phyloP scores from a whole-genome alignment of 164 flowering plant genomes.

The Vitis labrusca region DNA sequence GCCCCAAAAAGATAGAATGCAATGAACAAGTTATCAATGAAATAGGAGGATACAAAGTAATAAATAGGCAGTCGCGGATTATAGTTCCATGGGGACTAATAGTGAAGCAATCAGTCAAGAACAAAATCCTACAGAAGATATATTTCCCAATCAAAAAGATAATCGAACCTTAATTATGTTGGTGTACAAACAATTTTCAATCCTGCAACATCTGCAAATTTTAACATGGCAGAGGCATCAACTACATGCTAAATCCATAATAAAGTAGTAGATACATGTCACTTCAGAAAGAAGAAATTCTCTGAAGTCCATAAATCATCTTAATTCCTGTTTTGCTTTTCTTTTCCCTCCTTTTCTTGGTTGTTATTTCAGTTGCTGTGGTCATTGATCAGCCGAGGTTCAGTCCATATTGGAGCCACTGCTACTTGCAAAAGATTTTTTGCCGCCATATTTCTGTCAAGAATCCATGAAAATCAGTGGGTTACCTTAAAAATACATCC shows the following conservation, averaged over 20 bases:
- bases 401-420: conserved; percentile 35
- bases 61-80: too few species aligned
- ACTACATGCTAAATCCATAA: conserved; percentile 9
- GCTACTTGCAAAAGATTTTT: conserved; percentile 38
- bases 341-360: background rate
- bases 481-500: background rate
- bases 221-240: background rate
- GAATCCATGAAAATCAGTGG: background rate
- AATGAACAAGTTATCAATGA: too few species aligned
- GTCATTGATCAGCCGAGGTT: conserved; percentile 6
- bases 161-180: conserved; percentile 12
- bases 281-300: conserved; percentile 5
- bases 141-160: background rate
- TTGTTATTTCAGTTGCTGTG: background rate
- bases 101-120: too few species aligned
- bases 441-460: conserved; percentile 47
- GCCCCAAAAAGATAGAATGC: too few species aligned
- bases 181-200: conserved; percentile 12
- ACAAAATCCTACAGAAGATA: too few species aligned
- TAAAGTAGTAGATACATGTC: conserved; percentile 9
- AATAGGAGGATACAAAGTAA: too few species aligned
- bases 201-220: conserved; percentile 3
- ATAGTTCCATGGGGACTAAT: too few species aligned
- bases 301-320: conserved; percentile 6
- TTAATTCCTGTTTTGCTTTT: conserved; percentile 4